Percentiles rank a stretch among this genome's conserved stretches.
Evolutionary conservation across 2,329 filamentous ascomycete species (phyloP).

Genomic region (Botryotinia convoluta): DNA sequence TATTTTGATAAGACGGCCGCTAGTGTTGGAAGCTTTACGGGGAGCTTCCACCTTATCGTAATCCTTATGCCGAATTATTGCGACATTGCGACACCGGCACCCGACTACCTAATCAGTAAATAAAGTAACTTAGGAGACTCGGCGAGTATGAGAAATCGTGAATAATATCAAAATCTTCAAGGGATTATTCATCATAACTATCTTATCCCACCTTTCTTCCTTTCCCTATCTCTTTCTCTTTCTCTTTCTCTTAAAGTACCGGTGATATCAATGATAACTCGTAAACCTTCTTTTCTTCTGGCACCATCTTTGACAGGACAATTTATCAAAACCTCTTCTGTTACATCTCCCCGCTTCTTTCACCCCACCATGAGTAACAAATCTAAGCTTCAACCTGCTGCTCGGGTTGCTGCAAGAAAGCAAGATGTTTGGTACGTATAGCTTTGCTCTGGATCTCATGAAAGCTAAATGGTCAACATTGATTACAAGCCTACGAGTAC

Average conservation of each 20-base stretch:
- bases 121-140: too few species aligned
- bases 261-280: conserved; percentile 23
- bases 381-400: conserved; percentile 49
- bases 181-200: background rate
- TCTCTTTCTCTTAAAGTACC: background rate
- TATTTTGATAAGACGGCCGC: background rate
- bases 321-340: conserved; percentile 3
- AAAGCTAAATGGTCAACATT: background rate
- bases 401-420: conserved; percentile 51
- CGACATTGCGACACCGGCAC: conserved; percentile 15
- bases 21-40: background rate
- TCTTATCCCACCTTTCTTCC: background rate
- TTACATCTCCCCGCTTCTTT: conserved; percentile 24
- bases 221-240: background rate
- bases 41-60: background rate
- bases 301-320: conserved; percentile 6
- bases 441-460: background rate
- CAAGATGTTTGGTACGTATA: conserved; percentile 57
- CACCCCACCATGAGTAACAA: conserved; percentile 34
- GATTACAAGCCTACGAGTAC: background rate
- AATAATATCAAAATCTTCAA: background rate
- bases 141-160: background rate
- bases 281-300: conserved; percentile 17
- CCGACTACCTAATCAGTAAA: background rate
- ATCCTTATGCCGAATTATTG: background rate